Percentiles rank a stretch among this genome's conserved stretches.
Conservation (phyloP, 345 rosid genomes). For the Dimocarpus longan region DNA sequence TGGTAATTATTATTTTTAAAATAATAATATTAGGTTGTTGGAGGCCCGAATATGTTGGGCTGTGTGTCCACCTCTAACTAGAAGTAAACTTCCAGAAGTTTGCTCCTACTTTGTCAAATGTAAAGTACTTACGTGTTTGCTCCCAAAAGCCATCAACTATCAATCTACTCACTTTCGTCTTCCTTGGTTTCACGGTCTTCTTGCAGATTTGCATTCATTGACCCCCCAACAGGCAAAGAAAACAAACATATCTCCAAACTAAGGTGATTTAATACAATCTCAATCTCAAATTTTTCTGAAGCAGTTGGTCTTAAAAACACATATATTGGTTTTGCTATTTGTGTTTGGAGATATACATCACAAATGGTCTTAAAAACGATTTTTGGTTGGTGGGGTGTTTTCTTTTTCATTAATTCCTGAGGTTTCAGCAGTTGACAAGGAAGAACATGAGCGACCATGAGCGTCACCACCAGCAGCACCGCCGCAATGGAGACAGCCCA, state of each 20-base stretch:
- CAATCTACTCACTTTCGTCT: not conserved
- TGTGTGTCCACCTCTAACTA: not conserved
- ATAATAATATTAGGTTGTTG: too few relatives aligned
- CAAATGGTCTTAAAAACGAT: too few relatives aligned
- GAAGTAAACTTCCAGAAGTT: not conserved
- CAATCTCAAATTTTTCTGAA: not conserved
- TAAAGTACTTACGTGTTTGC: too few relatives aligned
- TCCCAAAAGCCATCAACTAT: not conserved
- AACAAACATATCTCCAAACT: not conserved
- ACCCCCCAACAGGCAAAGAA: not conserved
- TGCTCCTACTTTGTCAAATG: not conserved
- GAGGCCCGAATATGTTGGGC: not conserved
- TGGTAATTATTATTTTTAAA: too few relatives aligned
- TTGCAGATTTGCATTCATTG: not conserved
- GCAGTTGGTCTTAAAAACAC: too few relatives aligned
- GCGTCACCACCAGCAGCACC: slow-evolving; percentile 23
- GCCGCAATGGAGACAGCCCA: slow-evolving; percentile 26
- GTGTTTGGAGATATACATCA: too few relatives aligned
- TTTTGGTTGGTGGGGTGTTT: not conserved
- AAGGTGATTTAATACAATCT: slow-evolving; percentile 7
- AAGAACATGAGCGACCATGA: slow-evolving; percentile 21
- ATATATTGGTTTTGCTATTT: too few relatives aligned
- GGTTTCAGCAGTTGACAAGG: not conserved
- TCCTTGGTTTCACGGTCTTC: not conserved
- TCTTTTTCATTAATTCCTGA: not conserved